Evolutionary conservation across 495 filamentous ascomycete species (phyloP), one percentile per base, ranked within the genome.

Genomic region (Friedmanniomyces simplex): DNA sequence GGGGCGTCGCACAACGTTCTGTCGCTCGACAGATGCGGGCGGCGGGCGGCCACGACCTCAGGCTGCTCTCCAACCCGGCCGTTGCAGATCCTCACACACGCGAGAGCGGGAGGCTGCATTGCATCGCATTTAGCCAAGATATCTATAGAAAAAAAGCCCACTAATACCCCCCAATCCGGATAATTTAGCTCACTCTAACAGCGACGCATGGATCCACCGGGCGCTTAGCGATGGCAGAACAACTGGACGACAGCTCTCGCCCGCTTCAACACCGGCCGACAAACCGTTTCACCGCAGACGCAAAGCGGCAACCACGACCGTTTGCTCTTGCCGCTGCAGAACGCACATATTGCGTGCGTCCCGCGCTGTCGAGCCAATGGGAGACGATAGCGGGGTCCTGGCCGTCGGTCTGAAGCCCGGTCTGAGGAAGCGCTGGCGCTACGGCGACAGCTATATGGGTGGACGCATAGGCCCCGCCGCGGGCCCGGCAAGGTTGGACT

Each of bases 261-360:
- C 49, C 49, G 34, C 25, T 32, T n/a, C 21, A n/a, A 21, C 7
- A 8, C 43, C 8, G 21, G 10, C 43, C 21, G 26, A 10, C 48
- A 12, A 16, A 25, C 49, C 2, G 30, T 37, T 37, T 52, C 49
- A 32, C 11, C 12, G 3, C 18, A 32, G 10, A 32, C 28, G 28
- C 28, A 32, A 32, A 3, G 4, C 30, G 3, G 43, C 43, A 25
- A 37, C 49, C 49, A 36, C 49, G 30, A 18, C 49, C 49, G 49
- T 52, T 32, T 32, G 28, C 28, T n/a, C 49, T 10, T 4, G 18
- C 49, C 49, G 49, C 49, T 34, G 49, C 49, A 52, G 24, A n/a
- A n/a, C n/a, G n/a, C n/a, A n/a, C n/a, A 14, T 52, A 52, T 52
- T 52, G 49, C 49, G 26, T 52, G 21, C 49, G 25, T 18, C 49